These are phyloP conservation scores for Fusarium robinianum DNA, from an alignment of 2,329 filamentous ascomycete genomes.

Conservation along the genomic window DNA sequence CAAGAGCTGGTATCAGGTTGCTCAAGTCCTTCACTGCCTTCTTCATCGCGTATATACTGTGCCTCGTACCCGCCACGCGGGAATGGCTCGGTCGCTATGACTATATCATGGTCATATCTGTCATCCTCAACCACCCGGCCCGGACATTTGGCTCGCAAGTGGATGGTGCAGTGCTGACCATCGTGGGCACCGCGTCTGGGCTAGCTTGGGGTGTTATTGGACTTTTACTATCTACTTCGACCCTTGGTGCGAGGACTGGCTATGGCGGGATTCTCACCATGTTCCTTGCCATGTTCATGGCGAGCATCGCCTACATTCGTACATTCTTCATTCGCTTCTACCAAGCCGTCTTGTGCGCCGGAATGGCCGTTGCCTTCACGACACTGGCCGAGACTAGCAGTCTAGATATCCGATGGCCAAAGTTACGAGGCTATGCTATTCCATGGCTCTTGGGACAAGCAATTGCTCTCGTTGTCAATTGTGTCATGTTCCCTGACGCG, in stretches of 20 bases:
- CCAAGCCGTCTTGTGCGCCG: conserved; percentile 58
- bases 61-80: conserved; percentile 54
- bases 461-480: conserved; percentile 55
- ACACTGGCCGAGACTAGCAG: conserved; percentile 55
- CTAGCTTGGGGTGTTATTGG: conserved; percentile 60
- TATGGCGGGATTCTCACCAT: conserved; percentile 60
- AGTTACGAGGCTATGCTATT: conserved; percentile 56
- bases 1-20: conserved; percentile 56
- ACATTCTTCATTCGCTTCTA: conserved; percentile 61
- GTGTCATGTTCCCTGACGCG: conserved; percentile 57
- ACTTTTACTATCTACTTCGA: conserved; percentile 58
- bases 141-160: conserved; percentile 61
- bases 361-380: conserved; percentile 59
- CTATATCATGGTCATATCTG: conserved; percentile 61
- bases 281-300: conserved; percentile 60
- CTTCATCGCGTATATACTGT: conserved; percentile 59
- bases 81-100: conserved; percentile 57
- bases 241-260: conserved; percentile 49
- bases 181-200: conserved; percentile 57
- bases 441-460: conserved; percentile 61
- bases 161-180: conserved; percentile 58
- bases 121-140: conserved; percentile 62
- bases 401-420: conserved; percentile 51
- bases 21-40: conserved; percentile 60
- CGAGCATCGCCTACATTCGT: conserved; percentile 55